Base-by-base conservation (phyloP, 148 eudicot genomes). In the Nyssa sinensis region DNA sequence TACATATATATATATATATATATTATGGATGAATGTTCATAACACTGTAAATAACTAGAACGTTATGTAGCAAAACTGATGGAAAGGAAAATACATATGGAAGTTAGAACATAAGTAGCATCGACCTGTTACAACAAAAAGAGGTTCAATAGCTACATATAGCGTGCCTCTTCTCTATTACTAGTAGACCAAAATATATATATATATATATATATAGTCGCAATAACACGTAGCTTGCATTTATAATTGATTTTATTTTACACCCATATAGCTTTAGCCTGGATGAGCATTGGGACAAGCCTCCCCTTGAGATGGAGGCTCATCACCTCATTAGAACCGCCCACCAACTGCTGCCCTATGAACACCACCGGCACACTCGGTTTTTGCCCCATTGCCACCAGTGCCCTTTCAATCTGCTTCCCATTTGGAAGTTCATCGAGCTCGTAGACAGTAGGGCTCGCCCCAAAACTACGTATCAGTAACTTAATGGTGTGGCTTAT, bases 301-400 rank as follows among this genome's bases (percentile, higher is more conserved):
- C 86, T 73, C 19, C 90, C 90, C 72, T 84, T 85, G 32, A 93
- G 74, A 66, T 93, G 95, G 64, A 90, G 89, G 80, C 90, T 87
- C 82, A 93, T 81, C 37, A 93, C 82, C 75, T 93, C 93, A 64
- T 90, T 83, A 62, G 95, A 76, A 29, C 97, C 97, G 21, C 97
- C 97, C 16, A 93, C 79, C 73, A 84, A 75, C 58, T 84, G 77
- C 28, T 86, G 74, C 28, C 91, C 94, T 19, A 92, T 88, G 82
- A 81, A 92, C 71, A 92, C 88, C 35, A 88, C 84, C 32, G 97
- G 97, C 31, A 87, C 81, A 39, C 82, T 81, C 4, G 90, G 84
- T 71, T 75, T 67, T 53, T 76, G 79, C 23, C 94, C 92, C 44
- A 83, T 61, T 24, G 66, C 75, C 58, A 76, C 37, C 34, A 92